Base-by-base conservation (phyloP, 257 asterid genomes). In the Craterostigma plantagineum region DNA sequence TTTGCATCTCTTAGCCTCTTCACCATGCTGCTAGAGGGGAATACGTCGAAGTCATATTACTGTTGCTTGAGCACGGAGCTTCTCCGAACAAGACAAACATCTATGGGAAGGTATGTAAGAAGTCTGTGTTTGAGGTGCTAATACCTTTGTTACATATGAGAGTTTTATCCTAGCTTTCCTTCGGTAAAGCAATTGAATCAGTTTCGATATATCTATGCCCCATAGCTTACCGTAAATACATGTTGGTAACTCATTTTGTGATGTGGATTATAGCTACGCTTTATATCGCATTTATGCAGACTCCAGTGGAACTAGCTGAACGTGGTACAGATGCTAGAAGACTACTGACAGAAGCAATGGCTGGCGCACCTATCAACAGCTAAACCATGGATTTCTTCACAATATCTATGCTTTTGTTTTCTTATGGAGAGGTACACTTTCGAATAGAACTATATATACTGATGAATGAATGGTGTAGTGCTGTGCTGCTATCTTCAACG, bases 11-110 rank as follows among this genome's bases (percentile, higher is more conserved):
- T 40, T 62, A 85, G 96, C 94, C 96, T 56, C 94, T 85, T 42
- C 96, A 81, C 63, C 87, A 81, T 75, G 96, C 96, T 57, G 92
- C 87, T 34, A 73, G 96, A 65, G 94, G 96, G 4, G 94, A 85
- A 63, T 72, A 73, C 14, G 64, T 46, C 39, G 50, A 65, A 60
- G 67, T 66, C 34, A 45, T 85, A 13, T 63, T 76, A 46, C 57
- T 85, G 69, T 59, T 81, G 70, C 71, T 81, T 35, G 54, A 71
- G 18, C 43, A 50, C 46, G 94, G 94, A 38, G 79, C 96, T 42
- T 77, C 77, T 53, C 92, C 75, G 23, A 57, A 61, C 30, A 53
- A 0, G 49, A 55, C 62, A 47, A 84, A 84, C 62, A 11, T 57
- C 9, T 71, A 76, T 30, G 85, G 75, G 30, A 76, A 74, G 92